Evolutionary conservation across 768 basidiomycete genomes (phyloP).

Genomic region (Boletus tylopilopsis): DNA sequence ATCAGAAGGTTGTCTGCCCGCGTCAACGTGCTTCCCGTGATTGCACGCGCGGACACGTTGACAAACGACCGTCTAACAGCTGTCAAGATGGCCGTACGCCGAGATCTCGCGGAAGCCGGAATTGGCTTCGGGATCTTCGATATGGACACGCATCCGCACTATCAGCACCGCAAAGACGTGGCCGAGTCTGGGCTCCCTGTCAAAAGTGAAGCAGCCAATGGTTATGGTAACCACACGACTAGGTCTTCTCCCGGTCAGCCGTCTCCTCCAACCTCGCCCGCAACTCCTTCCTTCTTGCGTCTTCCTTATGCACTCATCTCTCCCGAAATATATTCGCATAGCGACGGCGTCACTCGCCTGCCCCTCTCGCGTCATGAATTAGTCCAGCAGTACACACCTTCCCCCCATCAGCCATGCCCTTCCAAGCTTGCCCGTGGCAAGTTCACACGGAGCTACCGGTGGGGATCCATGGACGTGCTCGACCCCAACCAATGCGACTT

Average conservation of each 20-base stretch:
- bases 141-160: slow-evolving; percentile 55
- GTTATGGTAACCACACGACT: slow-evolving; percentile 47
- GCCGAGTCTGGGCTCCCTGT: slow-evolving; percentile 38
- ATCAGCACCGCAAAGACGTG: slow-evolving; percentile 42
- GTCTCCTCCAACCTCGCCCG: slow-evolving; percentile 68
- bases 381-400: slow-evolving; percentile 68
- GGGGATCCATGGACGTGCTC: slow-evolving; percentile 81
- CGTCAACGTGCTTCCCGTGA: slow-evolving; percentile 85
- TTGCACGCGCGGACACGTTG: slow-evolving; percentile 76
- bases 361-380: slow-evolving; percentile 66
- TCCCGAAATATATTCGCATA: slow-evolving; percentile 80
- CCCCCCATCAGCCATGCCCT: slow-evolving; percentile 39
- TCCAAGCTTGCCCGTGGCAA: slow-evolving; percentile 54
- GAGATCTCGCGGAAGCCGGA: slow-evolving; percentile 79
- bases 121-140: slow-evolving; percentile 91
- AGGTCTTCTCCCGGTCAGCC: slow-evolving; percentile 47
- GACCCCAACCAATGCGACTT: slow-evolving; percentile 83
- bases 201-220: slow-evolving; percentile 52
- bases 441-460: slow-evolving; percentile 72
- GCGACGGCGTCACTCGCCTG: slow-evolving; percentile 66
- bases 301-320: slow-evolving; percentile 84
- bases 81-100: slow-evolving; percentile 75
- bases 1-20: slow-evolving; percentile 77
- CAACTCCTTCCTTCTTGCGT: slow-evolving; percentile 54
- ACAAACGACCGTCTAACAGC: slow-evolving; percentile 78